A percentile compares a stretch with the other conserved stretches of the same genome.
Conservation (phyloP, 768 basidiomycete species). For the Botryobasidium botryosum region DNA sequence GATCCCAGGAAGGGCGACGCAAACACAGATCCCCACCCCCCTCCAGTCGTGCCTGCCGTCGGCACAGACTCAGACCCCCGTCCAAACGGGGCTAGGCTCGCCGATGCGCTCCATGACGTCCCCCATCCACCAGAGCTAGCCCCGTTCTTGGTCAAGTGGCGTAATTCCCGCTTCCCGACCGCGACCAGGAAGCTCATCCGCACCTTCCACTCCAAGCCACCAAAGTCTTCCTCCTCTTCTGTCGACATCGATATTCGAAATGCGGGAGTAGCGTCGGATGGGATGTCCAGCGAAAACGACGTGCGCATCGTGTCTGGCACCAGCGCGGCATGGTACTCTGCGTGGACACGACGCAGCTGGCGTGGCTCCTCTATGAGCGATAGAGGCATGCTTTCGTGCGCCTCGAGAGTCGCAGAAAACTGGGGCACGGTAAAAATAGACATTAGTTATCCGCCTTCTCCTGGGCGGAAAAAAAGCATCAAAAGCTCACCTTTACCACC, state of each 20-base stretch:
- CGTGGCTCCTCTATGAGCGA: conserved; percentile 28
- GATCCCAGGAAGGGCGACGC: conserved; percentile 25
- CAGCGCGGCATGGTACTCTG: conserved; percentile 71
- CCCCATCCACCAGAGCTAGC: conserved; percentile 58
- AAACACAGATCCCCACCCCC: conserved; percentile 26
- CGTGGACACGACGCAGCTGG: conserved; percentile 45
- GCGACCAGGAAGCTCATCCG: conserved; percentile 73
- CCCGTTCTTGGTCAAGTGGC: conserved; percentile 38
- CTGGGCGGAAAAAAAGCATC: not conserved
- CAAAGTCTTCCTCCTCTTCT: conserved; percentile 25
- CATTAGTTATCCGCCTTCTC: not conserved
- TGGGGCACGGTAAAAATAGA: conserved; percentile 17
- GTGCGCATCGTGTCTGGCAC: conserved; percentile 55
- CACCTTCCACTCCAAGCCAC: conserved; percentile 86
- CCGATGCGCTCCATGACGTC: conserved; percentile 41
- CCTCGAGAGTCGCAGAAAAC: conserved; percentile 80
- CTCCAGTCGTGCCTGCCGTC: conserved; percentile 11
- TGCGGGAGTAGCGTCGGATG: conserved; percentile 75
- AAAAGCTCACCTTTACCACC: conserved; percentile 62
- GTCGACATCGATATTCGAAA: conserved; percentile 42
- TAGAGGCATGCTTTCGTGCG: conserved; percentile 67
- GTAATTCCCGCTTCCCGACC: conserved; percentile 40
- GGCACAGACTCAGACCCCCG: too few species aligned
- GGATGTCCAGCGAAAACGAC: conserved; percentile 82
- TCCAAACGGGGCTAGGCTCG: conserved; percentile 43